Percentiles rank a stretch among this genome's conserved stretches.
Evolutionary conservation across 495 filamentous ascomycete genomes (phyloP).

Genomic region (Xylaria castorea): DNA sequence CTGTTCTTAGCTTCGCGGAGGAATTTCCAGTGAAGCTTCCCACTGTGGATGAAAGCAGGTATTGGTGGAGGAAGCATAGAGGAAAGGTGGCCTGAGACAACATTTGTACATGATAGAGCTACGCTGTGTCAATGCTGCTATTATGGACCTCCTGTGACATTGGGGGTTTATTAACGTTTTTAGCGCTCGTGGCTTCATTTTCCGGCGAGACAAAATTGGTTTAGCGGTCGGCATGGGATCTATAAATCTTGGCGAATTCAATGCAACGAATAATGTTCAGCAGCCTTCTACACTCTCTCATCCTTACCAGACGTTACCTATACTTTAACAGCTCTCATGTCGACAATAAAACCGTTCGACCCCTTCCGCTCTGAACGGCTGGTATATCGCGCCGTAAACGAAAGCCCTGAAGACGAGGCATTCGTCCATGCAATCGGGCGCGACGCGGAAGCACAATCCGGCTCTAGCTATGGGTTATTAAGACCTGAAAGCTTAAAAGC

Average conservation of each 20-base stretch:
- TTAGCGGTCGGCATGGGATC: slow-evolving; percentile 18
- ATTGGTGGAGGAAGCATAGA: slow-evolving; percentile 26
- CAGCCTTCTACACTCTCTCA: neutral
- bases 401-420: slow-evolving; percentile 39
- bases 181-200: neutral
- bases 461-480: slow-evolving; percentile 34
- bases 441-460: slow-evolving; percentile 38
- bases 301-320: neutral
- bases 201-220: slow-evolving; percentile 26
- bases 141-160: neutral
- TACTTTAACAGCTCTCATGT: slow-evolving; percentile 11
- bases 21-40: slow-evolving; percentile 26
- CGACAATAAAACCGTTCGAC: slow-evolving; percentile 29
- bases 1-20: slow-evolving; percentile 36
- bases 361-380: slow-evolving; percentile 44
- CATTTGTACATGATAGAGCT: neutral
- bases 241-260: slow-evolving; percentile 14
- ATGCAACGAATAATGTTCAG: neutral
- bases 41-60: slow-evolving; percentile 10
- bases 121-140: neutral
- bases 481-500: slow-evolving; percentile 33
- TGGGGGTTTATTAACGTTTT: neutral
- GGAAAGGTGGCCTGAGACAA: slow-evolving; percentile 3
- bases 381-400: slow-evolving; percentile 46
- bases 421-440: slow-evolving; percentile 37